Base-by-base conservation (phyloP, 75 land plant genomes). In the Pinus tabuliformis region DNA sequence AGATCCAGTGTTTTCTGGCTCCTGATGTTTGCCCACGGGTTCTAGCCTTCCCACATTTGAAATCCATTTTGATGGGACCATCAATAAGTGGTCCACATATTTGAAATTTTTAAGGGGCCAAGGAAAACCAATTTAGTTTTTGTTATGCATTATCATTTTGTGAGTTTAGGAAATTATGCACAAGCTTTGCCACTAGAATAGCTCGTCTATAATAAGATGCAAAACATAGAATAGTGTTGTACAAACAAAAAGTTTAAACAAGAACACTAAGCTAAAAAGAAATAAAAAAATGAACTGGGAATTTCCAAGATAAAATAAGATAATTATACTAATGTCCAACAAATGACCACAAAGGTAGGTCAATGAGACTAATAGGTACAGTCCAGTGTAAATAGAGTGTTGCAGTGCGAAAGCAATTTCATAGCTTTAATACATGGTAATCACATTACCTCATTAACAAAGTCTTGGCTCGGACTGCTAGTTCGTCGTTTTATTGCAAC, bases 401-500 rank as follows among this genome's bases (percentile, higher is more conserved):
- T 1, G 54, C 12, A 9, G 12, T 11, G 12, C 3, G 2, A 49
- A 49, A 49, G 54, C 12, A 49, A 49, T 49, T 49, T 49, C 8
- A 49, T 49, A 33, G 28, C 28, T 16, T 14, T 37, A 70, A 56
- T 24, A 28, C 4, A 17, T 56, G 14, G 42, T 56, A 16, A 56
- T 24, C 37, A 60, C 22, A 2, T 70, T 79, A 94, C 97, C 97
- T 91, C 92, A 12, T 86, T 82, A 57, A 81, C 76, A 80, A 94
- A 91, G 68, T 86, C 85, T 56, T 79, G 89, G 71, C 82, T 86
- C 33, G 94, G 83, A 39, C 82, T 26, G 58, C 86, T 89, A n/a
- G 20, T 21, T 49, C 97, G 81, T 73, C 72, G 88, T 77, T 94
- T 94, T 52, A 94, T 86, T 18, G 97, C 97, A 11, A 94, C 92